Evolutionary conservation across 73 alveolate genomes (phyloP), one percentile per base, ranked within the genome.

Genomic region (Breviolum minutum): DNA sequence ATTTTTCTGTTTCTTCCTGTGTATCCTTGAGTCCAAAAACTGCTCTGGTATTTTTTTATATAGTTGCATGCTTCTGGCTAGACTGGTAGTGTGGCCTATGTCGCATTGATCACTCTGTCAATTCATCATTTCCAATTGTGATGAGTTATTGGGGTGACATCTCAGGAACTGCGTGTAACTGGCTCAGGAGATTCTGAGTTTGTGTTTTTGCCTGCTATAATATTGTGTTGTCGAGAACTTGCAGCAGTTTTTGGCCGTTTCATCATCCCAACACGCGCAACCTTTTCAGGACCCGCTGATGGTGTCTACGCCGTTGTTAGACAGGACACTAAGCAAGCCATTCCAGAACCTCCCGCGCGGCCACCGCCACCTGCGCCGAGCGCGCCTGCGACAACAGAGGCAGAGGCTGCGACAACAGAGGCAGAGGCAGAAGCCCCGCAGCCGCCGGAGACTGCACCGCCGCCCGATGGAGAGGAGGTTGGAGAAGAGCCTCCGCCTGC

Each of bases 151-250:
- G 81, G 1, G 81, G 81, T 16, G 26, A 30, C 9, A 5, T 20
- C 81, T 83, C 93, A 86, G 95, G 95, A 86, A 63, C 80, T 86
- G 79, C 95, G 95, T 54, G 95, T 86, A 24, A 26, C 32, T 64
- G 95, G 95, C 79, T 86, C 95, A 86, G 95, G 95, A 66, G 54
- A 9, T 73, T 12, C 83, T 73, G 17, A 9, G 74, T 73, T 13
- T 13, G 32, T 73, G 11, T 73, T 9, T 26, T 22, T 19, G 83
- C 14, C 14, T 32, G 40, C 54, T 19, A 32, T 6, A n/a, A 66
- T 19, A n/a, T 26, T 73, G 83, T 17, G 26, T 20, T 66, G 74
- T 66, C 16, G 74, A 19, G 17, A 73, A 73, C n/a, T 73, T 17
- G 14, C 83, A 19, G 17, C n/a, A 73, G 9, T 26, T 22, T 22